phyloP scores from a whole-genome alignment of 179 eudicot genomes.

The Beta corolliflora region DNA sequence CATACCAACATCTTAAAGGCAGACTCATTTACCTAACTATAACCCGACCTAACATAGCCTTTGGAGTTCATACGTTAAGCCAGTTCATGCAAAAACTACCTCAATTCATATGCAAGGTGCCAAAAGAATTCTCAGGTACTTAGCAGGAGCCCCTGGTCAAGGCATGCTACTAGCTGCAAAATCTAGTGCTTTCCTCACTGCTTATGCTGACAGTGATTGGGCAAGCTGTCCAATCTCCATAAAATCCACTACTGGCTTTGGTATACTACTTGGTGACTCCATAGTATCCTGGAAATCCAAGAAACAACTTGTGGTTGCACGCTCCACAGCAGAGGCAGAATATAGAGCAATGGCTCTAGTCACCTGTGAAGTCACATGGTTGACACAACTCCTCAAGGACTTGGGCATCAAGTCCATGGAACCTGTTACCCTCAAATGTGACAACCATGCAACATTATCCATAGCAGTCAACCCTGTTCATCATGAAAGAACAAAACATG shows the following conservation, averaged over 20 bases:
- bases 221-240: not conserved
- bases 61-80: not conserved
- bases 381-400: not conserved
- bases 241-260: not conserved
- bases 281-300: not conserved
- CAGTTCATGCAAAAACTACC: not conserved
- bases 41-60: not conserved
- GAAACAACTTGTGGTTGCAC: not conserved
- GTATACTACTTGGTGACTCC: not conserved
- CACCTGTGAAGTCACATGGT: constrained; percentile 6
- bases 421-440: not conserved
- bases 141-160: not conserved
- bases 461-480: not conserved
- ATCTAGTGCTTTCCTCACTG: not conserved
- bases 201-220: not conserved
- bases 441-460: not conserved
- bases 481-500: not conserved
- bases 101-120: not conserved
- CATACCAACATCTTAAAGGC: not conserved
- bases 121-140: not conserved
- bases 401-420: not conserved
- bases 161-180: not conserved
- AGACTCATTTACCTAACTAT: not conserved
- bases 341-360: not conserved
- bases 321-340: not conserved